These are phyloP conservation scores for Torulaspora gathmanii DNA, from an alignment of 805 yeast species.

Conservation along the genomic window DNA sequence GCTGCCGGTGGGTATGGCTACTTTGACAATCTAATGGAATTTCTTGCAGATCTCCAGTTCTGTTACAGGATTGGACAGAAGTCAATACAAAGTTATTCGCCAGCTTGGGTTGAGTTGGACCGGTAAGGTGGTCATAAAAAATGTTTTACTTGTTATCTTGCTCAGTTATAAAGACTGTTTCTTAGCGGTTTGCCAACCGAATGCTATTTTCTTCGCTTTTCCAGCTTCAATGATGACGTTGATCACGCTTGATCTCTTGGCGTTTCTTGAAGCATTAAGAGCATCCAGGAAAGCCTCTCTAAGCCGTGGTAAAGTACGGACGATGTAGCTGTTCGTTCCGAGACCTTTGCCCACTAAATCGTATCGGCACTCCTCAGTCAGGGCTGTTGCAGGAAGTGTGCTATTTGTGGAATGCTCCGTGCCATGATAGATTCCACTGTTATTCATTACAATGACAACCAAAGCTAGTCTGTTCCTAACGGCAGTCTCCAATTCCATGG, in stretches of 20 bases:
- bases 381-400: slow-evolving; percentile 52
- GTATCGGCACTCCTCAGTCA: slow-evolving; percentile 52
- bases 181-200: slow-evolving; percentile 55
- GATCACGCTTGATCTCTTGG: slow-evolving; percentile 42
- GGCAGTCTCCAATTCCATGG: slow-evolving; percentile 68
- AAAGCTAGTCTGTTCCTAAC: slow-evolving; percentile 51
- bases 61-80: too few species aligned
- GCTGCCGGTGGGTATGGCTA: too few species aligned
- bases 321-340: slow-evolving; percentile 53
- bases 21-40: too few species aligned
- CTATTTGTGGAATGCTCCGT: slow-evolving; percentile 35
- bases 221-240: slow-evolving; percentile 64
- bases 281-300: slow-evolving; percentile 36
- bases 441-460: slow-evolving; percentile 62
- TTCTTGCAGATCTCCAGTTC: background rate
- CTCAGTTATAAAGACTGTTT: slow-evolving; percentile 1
- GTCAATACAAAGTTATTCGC: too few species aligned
- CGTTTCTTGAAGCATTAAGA: slow-evolving; percentile 25
- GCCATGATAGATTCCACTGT: slow-evolving; percentile 70
- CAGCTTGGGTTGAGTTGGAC: too few species aligned
- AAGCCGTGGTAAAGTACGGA: slow-evolving; percentile 41
- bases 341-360: slow-evolving; percentile 51
- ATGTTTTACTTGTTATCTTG: background rate
- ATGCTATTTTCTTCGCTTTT: slow-evolving; percentile 48
- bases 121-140: background rate